Evolutionary conservation across 371 early-diverging fungal species (phyloP), one percentile per base, ranked within the genome.

Genomic region (Mortierella sp.): DNA sequence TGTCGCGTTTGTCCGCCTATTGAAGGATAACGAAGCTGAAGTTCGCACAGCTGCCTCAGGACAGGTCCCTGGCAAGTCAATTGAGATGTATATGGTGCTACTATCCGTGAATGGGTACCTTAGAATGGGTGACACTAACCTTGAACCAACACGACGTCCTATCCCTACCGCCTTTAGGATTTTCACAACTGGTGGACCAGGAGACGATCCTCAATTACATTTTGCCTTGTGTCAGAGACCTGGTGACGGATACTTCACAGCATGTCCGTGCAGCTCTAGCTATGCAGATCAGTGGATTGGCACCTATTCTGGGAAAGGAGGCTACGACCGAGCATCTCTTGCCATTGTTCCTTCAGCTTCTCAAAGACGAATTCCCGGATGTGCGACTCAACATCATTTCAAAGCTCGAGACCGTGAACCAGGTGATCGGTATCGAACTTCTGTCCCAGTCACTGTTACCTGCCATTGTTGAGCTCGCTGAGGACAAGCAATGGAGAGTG

Each of bases 401-500:
- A 13, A 96, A 95, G 82, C 87, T 99, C 63, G 98, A 97, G 71
- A 89, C 90, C 29, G 95, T 97, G 48, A 97, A 97, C 80, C 84
- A 91, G 79, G 97, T 97, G 37, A 97, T 99, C 68, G 99, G 99
- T 53, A 94, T 99, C 70, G 97, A 99, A 57, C 90, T 95, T 21
- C 88, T 99, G 39, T 97, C 98, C 27, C 96, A 96, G 74, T 96
- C 96, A 27, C 86, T 99, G 46, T 84, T 99, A 45, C 98, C 98
- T 12, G 99, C 99, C 2, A 98, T 99, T 70, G 94, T 98, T 27
- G 97, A 97, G 71, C 85, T 99, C 44, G 96, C 98, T 44, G 96
- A 99, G 82, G 99, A 99, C 80, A 97, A 97, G 85, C 97, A 97
- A 76, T 99, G 99, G 99, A 94, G 99, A 45, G 97, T 98, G 57